Percentiles rank a stretch among this genome's conserved stretches.
Evolutionary conservation across 371 early-diverging fungal species (phyloP).

Genomic region (Chytridium lagenaria): DNA sequence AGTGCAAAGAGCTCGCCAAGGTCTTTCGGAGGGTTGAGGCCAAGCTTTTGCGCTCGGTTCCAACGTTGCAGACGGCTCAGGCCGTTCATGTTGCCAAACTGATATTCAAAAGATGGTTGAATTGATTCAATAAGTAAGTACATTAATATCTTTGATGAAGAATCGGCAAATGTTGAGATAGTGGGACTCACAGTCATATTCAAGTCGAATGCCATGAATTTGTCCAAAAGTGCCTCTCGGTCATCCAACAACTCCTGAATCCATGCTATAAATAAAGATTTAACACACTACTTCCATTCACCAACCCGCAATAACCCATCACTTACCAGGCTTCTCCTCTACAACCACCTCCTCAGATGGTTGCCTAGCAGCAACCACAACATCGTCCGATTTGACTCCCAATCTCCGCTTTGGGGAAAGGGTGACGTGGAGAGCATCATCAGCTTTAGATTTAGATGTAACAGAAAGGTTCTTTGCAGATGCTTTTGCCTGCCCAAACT

Average conservation of each 20-base stretch:
- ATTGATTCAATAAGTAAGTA: too few species aligned
- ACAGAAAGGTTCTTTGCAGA: not conserved
- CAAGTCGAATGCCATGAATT: conserved; percentile 40
- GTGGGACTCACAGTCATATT: conserved; percentile 28
- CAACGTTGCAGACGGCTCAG: conserved; percentile 47
- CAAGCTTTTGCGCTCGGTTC: conserved; percentile 47
- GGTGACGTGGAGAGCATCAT: not conserved
- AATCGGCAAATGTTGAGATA: not conserved
- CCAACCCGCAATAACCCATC: too few species aligned
- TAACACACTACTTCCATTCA: too few species aligned
- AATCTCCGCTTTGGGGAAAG: not conserved
- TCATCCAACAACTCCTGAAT: not conserved
- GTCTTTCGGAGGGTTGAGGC: conserved; percentile 43
- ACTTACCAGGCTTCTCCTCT: not conserved
- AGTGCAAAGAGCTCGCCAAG: conserved; percentile 20
- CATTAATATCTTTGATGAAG: not conserved
- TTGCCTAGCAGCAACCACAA: not conserved
- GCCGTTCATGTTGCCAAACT: conserved; percentile 50
- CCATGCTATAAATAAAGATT: not conserved
- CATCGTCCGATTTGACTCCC: not conserved
- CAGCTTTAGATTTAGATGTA: not conserved
- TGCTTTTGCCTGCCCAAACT: not conserved
- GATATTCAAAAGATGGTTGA: too few species aligned
- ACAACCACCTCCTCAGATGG: not conserved
- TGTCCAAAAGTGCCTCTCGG: conserved; percentile 19